These are phyloP conservation scores for Aspergillus eucalypticola DNA, from an alignment of 2,329 filamentous ascomycete genomes.

Conservation along the genomic window DNA sequence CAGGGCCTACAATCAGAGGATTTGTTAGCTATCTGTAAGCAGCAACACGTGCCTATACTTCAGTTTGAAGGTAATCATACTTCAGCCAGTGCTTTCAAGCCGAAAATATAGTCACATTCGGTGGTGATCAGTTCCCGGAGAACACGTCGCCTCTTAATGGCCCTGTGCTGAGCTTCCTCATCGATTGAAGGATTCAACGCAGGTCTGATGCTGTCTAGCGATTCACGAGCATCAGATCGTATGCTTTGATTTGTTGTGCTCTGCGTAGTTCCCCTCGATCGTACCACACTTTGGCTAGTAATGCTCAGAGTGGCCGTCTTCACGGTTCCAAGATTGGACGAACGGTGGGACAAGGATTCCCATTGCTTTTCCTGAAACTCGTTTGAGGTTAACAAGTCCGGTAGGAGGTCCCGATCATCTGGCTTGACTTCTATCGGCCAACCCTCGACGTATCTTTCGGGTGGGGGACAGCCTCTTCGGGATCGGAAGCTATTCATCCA, in stretches of 20 bases:
- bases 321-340: conserved; percentile 75
- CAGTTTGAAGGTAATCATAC: conserved; percentile 52
- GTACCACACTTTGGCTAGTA: conserved; percentile 68
- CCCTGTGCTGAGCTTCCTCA: conserved; percentile 68
- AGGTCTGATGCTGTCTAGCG: conserved; percentile 58
- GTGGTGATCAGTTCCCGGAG: conserved; percentile 83
- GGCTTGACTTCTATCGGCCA: conserved; percentile 35
- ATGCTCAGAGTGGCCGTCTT: conserved; percentile 80
- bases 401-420: conserved; percentile 13
- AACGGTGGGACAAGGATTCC: conserved; percentile 72
- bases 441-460: conserved; percentile 36
- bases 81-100: conserved; percentile 82
- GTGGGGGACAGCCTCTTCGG: conserved; percentile 24
- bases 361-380: conserved; percentile 42
- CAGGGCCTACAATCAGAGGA: conserved; percentile 61
- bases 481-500: conserved; percentile 42
- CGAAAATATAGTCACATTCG: conserved; percentile 84
- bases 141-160: conserved; percentile 73
- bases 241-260: conserved; percentile 57
- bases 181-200: conserved; percentile 57
- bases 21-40: conserved; percentile 16
- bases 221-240: conserved; percentile 65
- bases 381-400: conserved; percentile 21
- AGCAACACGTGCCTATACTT: neutral
- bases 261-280: conserved; percentile 60